Percentiles rank a stretch among this genome's conserved stretches.
Evolutionary conservation across 2,329 filamentous ascomycete genomes (phyloP).

Genomic region (Sporothrix phasma): DNA sequence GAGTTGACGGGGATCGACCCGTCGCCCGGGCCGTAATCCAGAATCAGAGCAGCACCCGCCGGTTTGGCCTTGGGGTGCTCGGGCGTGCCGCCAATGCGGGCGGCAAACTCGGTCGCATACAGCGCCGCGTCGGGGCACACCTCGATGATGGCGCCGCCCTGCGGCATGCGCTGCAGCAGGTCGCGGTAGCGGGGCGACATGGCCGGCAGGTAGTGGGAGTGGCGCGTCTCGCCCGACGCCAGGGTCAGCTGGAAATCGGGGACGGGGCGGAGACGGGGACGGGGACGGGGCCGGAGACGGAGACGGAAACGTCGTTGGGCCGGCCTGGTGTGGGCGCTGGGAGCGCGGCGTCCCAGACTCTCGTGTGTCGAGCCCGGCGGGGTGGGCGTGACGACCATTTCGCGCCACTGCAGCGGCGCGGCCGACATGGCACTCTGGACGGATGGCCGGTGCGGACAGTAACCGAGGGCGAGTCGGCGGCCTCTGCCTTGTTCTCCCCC

Average conservation of each 20-base stretch:
- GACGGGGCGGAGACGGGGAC: conserved; percentile 40
- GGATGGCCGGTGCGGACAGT: conserved; percentile 19
- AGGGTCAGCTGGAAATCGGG: conserved; percentile 85
- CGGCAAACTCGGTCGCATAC: conserved; percentile 71
- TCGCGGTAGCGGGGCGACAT: conserved; percentile 68
- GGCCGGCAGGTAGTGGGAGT: conserved; percentile 76
- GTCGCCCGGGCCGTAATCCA: conserved; percentile 80
- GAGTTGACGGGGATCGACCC: conserved; percentile 74
- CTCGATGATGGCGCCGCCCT: conserved; percentile 68
- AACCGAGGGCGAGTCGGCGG: not conserved
- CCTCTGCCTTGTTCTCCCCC: conserved; percentile 25
- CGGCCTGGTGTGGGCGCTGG: conserved; percentile 33
- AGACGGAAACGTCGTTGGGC: conserved; percentile 40
- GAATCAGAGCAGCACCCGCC: conserved; percentile 81
- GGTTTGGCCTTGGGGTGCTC: conserved; percentile 48
- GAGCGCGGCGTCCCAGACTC: conserved; percentile 45
- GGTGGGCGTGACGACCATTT: conserved; percentile 65
- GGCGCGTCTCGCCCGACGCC: conserved; percentile 64
- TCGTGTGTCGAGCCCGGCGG: conserved; percentile 44
- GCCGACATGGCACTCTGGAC: conserved; percentile 13
- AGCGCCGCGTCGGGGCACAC: conserved; percentile 79
- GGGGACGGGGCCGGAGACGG: too few relatives aligned
- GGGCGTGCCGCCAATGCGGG: conserved; percentile 64
- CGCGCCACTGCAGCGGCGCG: conserved; percentile 58
- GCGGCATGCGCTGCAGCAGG: conserved; percentile 53